Base-by-base conservation (phyloP, 2,329 filamentous ascomycete genomes). In the Colletotrichum euphorbiae region DNA sequence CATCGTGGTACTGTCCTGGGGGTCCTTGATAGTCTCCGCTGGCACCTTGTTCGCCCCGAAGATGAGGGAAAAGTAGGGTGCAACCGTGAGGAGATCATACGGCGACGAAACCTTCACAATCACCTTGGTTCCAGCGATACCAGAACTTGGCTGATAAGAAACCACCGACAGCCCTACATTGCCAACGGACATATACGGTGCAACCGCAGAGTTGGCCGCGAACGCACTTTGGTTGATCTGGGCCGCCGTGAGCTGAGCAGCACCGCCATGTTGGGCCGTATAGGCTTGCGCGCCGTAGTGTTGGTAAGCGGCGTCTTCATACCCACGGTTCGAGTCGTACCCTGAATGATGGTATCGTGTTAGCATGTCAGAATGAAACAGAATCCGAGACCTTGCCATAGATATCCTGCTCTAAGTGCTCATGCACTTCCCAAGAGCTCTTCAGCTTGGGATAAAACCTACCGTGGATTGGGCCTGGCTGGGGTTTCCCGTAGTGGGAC, bases 401-500 rank as follows among this genome's bases (percentile, higher is more conserved):
- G 24, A 28, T 28, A 28, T 28, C 24, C 28, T 28, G 28, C 6
- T 28, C 28, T 7, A 2, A 28, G 28, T 8, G 28, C 28, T 28
- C 6, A 28, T 28, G 28, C 28, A 28, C 28, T 6, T 8, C 28
- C 28, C 28, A 28, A 8, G 28, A 28, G 28, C 28, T 28, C 28
- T 8, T 28, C 28, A 28, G 28, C 7, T 28, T 2, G 28, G 15
- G 50, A 17, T 1, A 51, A 24, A 67, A 90, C 93, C 83, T 84
- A 97, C 94, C 92, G 81, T 95, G 91, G 83, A 94, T 87, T 79
- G 91, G 91, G 79, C 91, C 85, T 80, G 90, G 85, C 79, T 91
- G 89, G 67, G 89, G 81, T 82, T 97, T 97, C 85, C 93, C 94
- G 81, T 90, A 90, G 80, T 71, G 70, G 56, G 92, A 91, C 91